Conservation (phyloP, 2,329 filamentous ascomycete genomes). For the Botrytis galanthina region DNA sequence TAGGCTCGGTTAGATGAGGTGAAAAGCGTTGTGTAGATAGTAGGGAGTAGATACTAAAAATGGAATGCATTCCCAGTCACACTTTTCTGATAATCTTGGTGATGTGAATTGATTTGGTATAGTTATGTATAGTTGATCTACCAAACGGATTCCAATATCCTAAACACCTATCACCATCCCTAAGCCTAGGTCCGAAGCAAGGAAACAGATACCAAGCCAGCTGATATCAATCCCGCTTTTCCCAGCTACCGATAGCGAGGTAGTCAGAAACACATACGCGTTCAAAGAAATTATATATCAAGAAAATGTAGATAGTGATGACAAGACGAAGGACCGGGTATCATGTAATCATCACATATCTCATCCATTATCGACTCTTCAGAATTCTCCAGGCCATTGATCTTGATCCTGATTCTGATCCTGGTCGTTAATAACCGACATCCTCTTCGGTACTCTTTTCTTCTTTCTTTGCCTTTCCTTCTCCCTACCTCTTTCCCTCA, state of each 20-base stretch:
- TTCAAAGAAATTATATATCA: background rate
- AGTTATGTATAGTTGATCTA: background rate
- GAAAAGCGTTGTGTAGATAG: background rate
- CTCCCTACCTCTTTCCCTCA: background rate
- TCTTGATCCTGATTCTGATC: background rate
- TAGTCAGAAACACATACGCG: background rate
- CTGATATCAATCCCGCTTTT: background rate
- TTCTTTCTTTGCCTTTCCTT: background rate
- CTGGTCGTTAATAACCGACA: background rate
- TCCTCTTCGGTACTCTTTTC: background rate
- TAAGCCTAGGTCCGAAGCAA: background rate
- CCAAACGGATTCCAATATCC: background rate
- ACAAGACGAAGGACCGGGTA: background rate
- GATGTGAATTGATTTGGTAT: background rate
- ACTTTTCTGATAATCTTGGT: background rate
- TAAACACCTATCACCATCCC: background rate
- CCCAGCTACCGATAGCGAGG: background rate
- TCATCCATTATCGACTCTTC: background rate
- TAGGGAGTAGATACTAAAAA: background rate
- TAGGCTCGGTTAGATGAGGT: background rate
- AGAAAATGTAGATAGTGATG: background rate
- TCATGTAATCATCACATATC: background rate
- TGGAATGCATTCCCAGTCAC: background rate
- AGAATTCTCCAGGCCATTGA: constrained; percentile 15
- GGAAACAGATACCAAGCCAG: background rate